phyloP scores from a whole-genome alignment of 352 stramenopile species.

The Phytophthora sp. region DNA sequence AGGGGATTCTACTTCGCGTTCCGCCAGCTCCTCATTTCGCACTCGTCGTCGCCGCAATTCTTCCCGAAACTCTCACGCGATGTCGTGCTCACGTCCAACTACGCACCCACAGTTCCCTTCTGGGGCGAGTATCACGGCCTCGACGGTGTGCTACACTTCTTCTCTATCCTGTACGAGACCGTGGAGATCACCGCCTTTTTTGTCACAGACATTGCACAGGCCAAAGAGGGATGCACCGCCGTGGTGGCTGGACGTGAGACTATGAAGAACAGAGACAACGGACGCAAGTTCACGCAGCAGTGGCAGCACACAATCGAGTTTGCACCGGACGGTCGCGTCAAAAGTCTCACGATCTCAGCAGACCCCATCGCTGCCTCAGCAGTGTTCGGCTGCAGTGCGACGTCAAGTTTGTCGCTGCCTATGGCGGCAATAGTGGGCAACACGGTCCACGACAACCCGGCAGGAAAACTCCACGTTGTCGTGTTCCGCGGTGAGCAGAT shows the following conservation, averaged over 20 bases:
- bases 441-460: conserved; percentile 77
- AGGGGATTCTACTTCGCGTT: conserved; percentile 90
- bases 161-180: conserved; percentile 90
- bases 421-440: conserved; percentile 87
- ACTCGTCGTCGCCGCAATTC: conserved; percentile 88
- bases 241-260: conserved; percentile 86
- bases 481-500: conserved; percentile 89
- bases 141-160: conserved; percentile 89
- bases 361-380: conserved; percentile 86
- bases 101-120: conserved; percentile 87
- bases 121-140: conserved; percentile 90
- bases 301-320: conserved; percentile 92
- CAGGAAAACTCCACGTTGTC: conserved; percentile 73
- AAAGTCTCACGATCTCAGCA: conserved; percentile 85
- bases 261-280: conserved; percentile 90
- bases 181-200: conserved; percentile 91
- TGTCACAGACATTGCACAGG: conserved; percentile 88
- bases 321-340: conserved; percentile 82
- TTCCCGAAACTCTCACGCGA: conserved; percentile 88
- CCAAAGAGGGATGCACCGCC: conserved; percentile 81
- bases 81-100: conserved; percentile 88
- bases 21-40: conserved; percentile 87
- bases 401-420: conserved; percentile 82
- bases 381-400: conserved; percentile 89
- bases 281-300: conserved; percentile 89